phyloP scores from a whole-genome alignment of 768 basidiomycete genomes.

The Lactifluus volemus region DNA sequence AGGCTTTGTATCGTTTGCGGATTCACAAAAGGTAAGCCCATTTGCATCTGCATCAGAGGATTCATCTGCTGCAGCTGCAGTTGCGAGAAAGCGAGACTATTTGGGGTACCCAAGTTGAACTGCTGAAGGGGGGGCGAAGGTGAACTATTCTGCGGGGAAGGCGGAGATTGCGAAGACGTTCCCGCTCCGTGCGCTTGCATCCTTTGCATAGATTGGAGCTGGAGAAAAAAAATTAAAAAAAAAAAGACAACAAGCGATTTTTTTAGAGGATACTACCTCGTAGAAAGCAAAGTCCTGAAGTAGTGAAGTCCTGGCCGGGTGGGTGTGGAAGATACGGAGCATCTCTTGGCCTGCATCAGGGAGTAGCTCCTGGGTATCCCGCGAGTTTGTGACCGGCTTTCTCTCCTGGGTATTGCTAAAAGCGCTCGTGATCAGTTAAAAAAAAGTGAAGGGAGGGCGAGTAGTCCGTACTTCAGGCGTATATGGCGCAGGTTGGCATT shows the following conservation, averaged over 20 bases:
- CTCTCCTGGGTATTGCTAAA: slow-evolving; percentile 93
- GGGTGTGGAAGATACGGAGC: slow-evolving; percentile 89
- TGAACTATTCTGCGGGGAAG: slow-evolving; percentile 26
- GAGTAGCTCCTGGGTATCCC: slow-evolving; percentile 94
- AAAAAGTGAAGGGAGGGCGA: background rate
- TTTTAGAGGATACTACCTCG: slow-evolving; percentile 43
- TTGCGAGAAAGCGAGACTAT: slow-evolving; percentile 43
- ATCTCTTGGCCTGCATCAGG: slow-evolving; percentile 97
- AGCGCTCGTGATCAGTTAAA: slow-evolving; percentile 7
- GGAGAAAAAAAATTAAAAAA: background rate
- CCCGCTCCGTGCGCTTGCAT: slow-evolving; percentile 45
- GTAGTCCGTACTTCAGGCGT: slow-evolving; percentile 57
- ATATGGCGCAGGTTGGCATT: slow-evolving; percentile 87
- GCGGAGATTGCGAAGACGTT: slow-evolving; percentile 27
- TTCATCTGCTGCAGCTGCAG: slow-evolving; percentile 46
- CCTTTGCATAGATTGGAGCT: slow-evolving; percentile 56
- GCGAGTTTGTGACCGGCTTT: slow-evolving; percentile 96
- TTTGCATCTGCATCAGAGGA: slow-evolving; percentile 57
- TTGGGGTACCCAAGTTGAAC: slow-evolving; percentile 42
- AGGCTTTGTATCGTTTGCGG: slow-evolving; percentile 80
- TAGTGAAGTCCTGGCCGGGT: slow-evolving; percentile 87
- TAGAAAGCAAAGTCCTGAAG: slow-evolving; percentile 92
- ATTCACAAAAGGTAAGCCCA: slow-evolving; percentile 44
- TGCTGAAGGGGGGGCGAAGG: slow-evolving; percentile 32
- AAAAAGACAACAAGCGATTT: background rate